Evolutionary conservation across 345 rosid genomes (phyloP).

Genomic region (Crucihimalaya himalaica): DNA sequence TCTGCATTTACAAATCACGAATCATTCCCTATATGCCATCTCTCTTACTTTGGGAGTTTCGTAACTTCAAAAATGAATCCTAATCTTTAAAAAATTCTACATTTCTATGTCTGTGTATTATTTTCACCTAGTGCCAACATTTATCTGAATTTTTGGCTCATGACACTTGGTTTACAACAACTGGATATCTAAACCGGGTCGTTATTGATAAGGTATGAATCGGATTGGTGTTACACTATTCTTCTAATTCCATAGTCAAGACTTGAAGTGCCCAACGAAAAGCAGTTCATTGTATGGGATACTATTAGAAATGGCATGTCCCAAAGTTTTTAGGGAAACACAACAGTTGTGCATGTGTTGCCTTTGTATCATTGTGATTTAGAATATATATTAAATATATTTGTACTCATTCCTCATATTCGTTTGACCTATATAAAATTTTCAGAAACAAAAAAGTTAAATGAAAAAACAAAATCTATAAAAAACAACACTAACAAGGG

Average conservation of each 20-base stretch:
- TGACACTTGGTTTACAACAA: background rate
- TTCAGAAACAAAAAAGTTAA: background rate
- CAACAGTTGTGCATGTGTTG: constrained; percentile 9
- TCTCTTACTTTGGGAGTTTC: background rate
- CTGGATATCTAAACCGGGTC: background rate
- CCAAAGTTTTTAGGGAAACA: constrained; percentile 16
- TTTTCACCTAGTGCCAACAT: background rate
- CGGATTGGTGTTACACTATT: background rate
- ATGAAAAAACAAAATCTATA: background rate
- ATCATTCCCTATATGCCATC: background rate
- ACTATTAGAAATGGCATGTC: constrained; percentile 15
- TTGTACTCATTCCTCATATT: constrained; percentile 24
- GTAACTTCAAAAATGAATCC: background rate
- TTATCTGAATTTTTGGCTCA: background rate
- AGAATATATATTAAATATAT: background rate
- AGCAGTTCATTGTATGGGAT: constrained; percentile 14
- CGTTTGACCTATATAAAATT: no score
- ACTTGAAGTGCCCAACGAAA: constrained; percentile 22
- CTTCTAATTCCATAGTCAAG: constrained; percentile 2
- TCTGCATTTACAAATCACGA: no score
- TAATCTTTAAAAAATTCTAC: background rate
- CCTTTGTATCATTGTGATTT: constrained; percentile 17
- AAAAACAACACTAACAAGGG: constrained; percentile 3
- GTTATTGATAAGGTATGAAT: background rate
- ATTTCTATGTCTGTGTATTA: background rate